Percentiles rank a stretch among this genome's conserved stretches.
These are phyloP conservation scores for Paramecium octaurelia DNA, from an alignment of 73 alveolate species.

Conservation along the genomic window DNA sequence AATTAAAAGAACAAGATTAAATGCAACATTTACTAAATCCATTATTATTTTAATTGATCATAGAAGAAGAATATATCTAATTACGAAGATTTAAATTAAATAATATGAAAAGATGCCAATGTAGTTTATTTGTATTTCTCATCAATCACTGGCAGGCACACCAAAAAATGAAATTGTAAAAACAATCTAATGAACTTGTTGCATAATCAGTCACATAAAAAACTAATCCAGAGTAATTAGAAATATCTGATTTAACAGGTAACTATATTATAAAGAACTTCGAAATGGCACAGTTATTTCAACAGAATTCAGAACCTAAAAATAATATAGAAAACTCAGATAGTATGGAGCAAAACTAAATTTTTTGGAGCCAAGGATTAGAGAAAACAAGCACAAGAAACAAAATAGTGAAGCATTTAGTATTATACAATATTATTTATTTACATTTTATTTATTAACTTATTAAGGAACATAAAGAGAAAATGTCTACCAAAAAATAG, in stretches of 20 bases:
- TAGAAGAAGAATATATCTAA: conserved; percentile 93
- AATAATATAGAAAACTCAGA: neutral
- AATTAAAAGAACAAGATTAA: conserved; percentile 90
- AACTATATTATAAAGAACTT: neutral
- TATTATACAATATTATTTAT: neutral
- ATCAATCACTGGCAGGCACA: conserved; percentile 82
- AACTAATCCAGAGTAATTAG: neutral
- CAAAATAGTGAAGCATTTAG: neutral
- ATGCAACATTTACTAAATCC: conserved; percentile 89
- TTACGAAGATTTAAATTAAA: conserved; percentile 81
- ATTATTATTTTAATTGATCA: conserved; percentile 98
- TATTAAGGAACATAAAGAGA: neutral
- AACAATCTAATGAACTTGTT: neutral
- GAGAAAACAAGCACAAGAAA: neutral
- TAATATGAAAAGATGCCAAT: conserved; percentile 90
- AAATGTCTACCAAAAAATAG: neutral
- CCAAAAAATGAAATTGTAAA: conserved; percentile 85
- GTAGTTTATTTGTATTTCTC: conserved; percentile 93
- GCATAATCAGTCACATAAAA: neutral
- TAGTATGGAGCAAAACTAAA: conserved; percentile 30
- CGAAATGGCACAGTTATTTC: neutral
- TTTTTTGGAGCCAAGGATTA: conserved; percentile 2
- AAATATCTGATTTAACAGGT: neutral
- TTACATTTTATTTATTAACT: neutral
- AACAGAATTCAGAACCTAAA: conserved; percentile 18